Percentiles rank a stretch among this genome's conserved stretches.
phyloP scores from a whole-genome alignment of 2,329 filamentous ascomycete species.

The Hypoxylon sp. region DNA sequence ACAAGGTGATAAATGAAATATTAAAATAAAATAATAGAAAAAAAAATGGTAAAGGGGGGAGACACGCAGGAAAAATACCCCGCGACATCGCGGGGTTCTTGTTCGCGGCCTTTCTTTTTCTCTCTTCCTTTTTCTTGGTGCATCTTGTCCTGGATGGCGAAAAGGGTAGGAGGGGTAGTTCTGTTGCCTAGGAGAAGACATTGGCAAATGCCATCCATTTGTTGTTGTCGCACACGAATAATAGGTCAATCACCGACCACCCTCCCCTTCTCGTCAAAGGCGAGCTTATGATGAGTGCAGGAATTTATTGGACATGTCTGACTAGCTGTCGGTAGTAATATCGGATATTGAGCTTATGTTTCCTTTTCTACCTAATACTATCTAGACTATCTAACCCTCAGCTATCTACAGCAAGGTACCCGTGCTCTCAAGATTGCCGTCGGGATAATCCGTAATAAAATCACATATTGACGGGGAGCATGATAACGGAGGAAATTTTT shows the following conservation, averaged over 20 bases:
- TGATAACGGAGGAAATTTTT: constrained; percentile 6
- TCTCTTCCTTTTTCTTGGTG: background rate
- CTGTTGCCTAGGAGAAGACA: constrained; percentile 19
- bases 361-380: background rate
- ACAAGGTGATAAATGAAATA: constrained; percentile 7
- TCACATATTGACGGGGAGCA: constrained; percentile 13
- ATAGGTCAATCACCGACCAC: constrained; percentile 8
- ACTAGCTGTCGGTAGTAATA: constrained; percentile 13
- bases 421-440: background rate
- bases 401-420: background rate
- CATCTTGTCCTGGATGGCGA: constrained; percentile 5
- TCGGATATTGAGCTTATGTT: background rate
- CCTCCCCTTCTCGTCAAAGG: too few relatives aligned
- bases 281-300: constrained; percentile 9
- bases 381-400: constrained; percentile 7
- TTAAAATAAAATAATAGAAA: too few relatives aligned
- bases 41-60: too few relatives aligned
- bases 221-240: constrained; percentile 31
- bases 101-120: background rate
- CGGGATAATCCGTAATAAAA: constrained; percentile 5
- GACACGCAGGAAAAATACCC: constrained; percentile 22
- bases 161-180: too few relatives aligned
- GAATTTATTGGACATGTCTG: constrained; percentile 23
- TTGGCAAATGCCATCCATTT: constrained; percentile 33
- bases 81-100: constrained; percentile 20